Evolutionary conservation across 352 stramenopile genomes (phyloP).

Genomic region (Phytophthora cryptogea): DNA sequence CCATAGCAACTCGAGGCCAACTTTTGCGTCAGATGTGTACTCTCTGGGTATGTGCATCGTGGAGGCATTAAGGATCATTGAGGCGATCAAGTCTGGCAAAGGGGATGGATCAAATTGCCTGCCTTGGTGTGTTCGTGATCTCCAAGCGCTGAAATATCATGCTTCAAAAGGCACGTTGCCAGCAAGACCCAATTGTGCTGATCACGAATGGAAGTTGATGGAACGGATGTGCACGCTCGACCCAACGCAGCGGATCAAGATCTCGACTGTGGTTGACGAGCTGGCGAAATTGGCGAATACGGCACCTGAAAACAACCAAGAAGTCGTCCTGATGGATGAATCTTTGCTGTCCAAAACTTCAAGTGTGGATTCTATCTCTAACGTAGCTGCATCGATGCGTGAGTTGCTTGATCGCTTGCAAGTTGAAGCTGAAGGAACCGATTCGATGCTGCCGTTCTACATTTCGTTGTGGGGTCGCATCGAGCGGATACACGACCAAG

Average conservation of each 20-base stretch:
- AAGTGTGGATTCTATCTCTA: too few species aligned
- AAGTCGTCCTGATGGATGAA: too few species aligned
- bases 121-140: not conserved
- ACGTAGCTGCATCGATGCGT: too few species aligned
- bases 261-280: conserved; percentile 2
- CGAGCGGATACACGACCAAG: too few species aligned
- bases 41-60: not conserved
- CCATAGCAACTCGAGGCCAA: not conserved
- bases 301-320: too few species aligned
- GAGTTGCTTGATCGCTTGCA: too few species aligned
- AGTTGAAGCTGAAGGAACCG: too few species aligned
- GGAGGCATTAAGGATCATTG: conserved; percentile 1
- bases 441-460: too few species aligned
- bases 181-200: not conserved
- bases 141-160: not conserved
- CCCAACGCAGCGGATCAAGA: not conserved
- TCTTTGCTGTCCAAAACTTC: too few species aligned
- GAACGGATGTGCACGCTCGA: conserved; percentile 4
- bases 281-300: not conserved
- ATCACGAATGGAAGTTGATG: not conserved
- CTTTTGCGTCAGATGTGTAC: not conserved
- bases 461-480: too few species aligned
- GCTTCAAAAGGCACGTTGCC: not conserved
- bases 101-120: not conserved
- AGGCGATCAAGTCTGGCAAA: not conserved